Base-by-base conservation (phyloP, 352 stramenopile genomes). In the Pythium aristosporum region DNA sequence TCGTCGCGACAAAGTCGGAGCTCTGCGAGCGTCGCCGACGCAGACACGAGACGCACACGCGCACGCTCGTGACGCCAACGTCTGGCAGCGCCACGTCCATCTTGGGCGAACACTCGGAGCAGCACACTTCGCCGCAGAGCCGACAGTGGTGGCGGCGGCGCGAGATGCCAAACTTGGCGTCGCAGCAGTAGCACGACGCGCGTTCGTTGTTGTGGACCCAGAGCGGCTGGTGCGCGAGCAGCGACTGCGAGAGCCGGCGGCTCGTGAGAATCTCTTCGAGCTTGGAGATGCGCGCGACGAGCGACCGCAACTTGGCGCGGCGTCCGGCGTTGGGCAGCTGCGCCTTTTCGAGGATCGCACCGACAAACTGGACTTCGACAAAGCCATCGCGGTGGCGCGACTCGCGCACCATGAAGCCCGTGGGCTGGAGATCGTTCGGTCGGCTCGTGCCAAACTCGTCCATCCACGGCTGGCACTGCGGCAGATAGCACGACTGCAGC, bases 71-170 rank as follows among this genome's bases (percentile, higher is more conserved):
- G 28, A 71, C 74, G 16, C 80, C 76, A 1, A 85, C 72, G 32
- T 86, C 78, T 1, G 82, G 80, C 20, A 92, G 76, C 37, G 76
- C 79, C 21, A 93, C 75, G 57, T 90, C 84, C 72, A 91, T 87
- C 57, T 93, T 93, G n/a, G 84, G 84, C 3, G 75, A 89, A 63
- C 84, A 93, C 36, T 88, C 80, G 3, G 80, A 83, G 59, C 84
- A 93, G 55, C 80, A 89, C 60, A 93, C 64, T 69, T 93, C 84
- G 43, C 84, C 84, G 30, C 84, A 92, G 20, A 92, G 63, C 23
- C 84, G 84, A 57, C 84, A 92, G 56, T 92, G 84, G 68, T 92
- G 84, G 32, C 84, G 84, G 18, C 84, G 78, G 30, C 83, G 81
- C 13, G 81, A 87, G n/a, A 93, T 42, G 0, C 72, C 74, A 61